These are phyloP conservation scores for Hygrocybe coccinea DNA, from an alignment of 768 basidiomycete species.

Conservation along the genomic window DNA sequence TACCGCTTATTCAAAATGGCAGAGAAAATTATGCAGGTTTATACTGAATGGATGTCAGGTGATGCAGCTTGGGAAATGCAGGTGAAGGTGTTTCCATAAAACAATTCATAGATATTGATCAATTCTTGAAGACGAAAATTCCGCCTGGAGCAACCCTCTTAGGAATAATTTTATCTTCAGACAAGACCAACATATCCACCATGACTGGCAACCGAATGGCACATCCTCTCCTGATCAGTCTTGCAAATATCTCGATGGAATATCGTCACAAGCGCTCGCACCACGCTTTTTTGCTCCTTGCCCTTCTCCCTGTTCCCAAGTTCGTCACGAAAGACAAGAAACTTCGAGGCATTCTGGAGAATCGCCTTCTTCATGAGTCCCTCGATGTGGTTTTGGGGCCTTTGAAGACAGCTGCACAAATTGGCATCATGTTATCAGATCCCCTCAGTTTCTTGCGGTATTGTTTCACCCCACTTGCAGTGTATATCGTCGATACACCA, in stretches of 20 bases:
- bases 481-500: no score
- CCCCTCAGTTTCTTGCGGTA: slow-evolving; percentile 18
- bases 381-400: slow-evolving; percentile 27
- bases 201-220: slow-evolving; percentile 28
- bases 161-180: slow-evolving; percentile 25
- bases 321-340: slow-evolving; percentile 22
- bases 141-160: slow-evolving; percentile 25
- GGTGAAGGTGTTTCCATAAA: slow-evolving; percentile 13
- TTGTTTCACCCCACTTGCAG: slow-evolving; percentile 26
- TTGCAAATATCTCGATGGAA: slow-evolving; percentile 30
- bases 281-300: slow-evolving; percentile 25
- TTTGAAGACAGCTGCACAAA: slow-evolving; percentile 26
- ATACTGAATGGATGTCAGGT: slow-evolving; percentile 22
- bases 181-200: slow-evolving; percentile 31
- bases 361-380: slow-evolving; percentile 24
- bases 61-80: slow-evolving; percentile 25
- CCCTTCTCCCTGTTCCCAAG: slow-evolving; percentile 29
- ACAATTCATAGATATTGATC: background rate
- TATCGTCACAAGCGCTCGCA: slow-evolving; percentile 29
- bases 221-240: slow-evolving; percentile 27
- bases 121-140: slow-evolving; percentile 11
- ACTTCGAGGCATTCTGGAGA: slow-evolving; percentile 24
- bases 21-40: slow-evolving; percentile 10
- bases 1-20: slow-evolving; percentile 13
- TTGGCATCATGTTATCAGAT: slow-evolving; percentile 27